Evolutionary conservation across 331 rosid species (phyloP).

Genomic region (Ulmus americana): DNA sequence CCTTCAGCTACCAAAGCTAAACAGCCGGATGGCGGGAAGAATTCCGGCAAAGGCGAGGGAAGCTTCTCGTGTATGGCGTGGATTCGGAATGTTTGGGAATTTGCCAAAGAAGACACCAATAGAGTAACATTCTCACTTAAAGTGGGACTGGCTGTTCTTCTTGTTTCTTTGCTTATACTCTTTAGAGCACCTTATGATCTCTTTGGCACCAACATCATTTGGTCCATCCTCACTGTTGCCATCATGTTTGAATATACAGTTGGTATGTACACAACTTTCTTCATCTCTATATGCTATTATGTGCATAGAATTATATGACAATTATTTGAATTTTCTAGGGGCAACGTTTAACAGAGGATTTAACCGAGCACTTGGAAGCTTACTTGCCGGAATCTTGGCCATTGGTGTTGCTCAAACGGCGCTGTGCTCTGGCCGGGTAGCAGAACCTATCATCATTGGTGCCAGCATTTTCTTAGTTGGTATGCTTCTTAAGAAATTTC

Average conservation of each 20-base stretch:
- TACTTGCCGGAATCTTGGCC: conserved; percentile 63
- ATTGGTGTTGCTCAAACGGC: conserved; percentile 53
- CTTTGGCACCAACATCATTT: conserved; percentile 56
- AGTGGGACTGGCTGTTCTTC: conserved; percentile 62
- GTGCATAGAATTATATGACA: neutral
- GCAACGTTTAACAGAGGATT: conserved; percentile 69
- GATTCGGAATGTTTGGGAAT: conserved; percentile 35
- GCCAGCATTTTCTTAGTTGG: conserved; percentile 58
- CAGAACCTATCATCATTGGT: conserved; percentile 59
- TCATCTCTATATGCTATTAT: neutral
- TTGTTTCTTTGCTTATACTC: conserved; percentile 55
- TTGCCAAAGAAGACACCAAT: conserved; percentile 47
- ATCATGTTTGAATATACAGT: conserved; percentile 72
- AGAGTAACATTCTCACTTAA: conserved; percentile 54
- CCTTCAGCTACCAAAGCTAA: conserved; percentile 24
- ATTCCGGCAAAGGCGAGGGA: conserved; percentile 8
- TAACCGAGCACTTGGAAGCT: conserved; percentile 62
- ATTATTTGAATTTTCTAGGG: conserved; percentile 33
- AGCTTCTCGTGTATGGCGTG: conserved; percentile 22
- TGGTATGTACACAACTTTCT: conserved; percentile 33
- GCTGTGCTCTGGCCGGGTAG: conserved; percentile 31
- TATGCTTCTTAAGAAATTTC: neutral
- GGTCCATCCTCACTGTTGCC: conserved; percentile 77
- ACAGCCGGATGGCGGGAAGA: conserved; percentile 9
- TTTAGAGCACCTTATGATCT: conserved; percentile 56